Base-by-base conservation (phyloP, 495 filamentous ascomycete genomes). In the Evansstolkia leycettana region DNA sequence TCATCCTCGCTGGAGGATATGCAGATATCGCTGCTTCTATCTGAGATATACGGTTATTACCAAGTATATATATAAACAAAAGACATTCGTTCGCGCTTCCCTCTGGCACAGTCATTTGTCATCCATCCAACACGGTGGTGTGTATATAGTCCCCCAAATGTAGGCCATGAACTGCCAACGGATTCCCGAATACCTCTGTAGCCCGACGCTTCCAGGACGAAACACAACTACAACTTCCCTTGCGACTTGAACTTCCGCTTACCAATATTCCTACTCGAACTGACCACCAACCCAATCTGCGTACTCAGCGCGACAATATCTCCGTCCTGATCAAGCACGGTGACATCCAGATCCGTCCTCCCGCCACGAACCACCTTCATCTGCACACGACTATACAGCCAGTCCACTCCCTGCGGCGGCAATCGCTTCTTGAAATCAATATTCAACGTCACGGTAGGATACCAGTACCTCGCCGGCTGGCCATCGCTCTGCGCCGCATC, bases 401-500 rank as follows among this genome's bases (percentile, higher is more conserved):
- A 84, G 42, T 80, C 67, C 26, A 69, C 70, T 0, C 78, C 78
- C 17, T 59, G 59, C 11, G 53, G 50, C 5, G 76, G 76, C 30
- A 84, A 52, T 11, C 54, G 46, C 45, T 72, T 74, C 59, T 84
- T 84, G 32, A 79, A 55, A 41, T 84, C 79, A 17, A 84, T 40
- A 41, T 75, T 76, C 53, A 85, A 54, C 14, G 79, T 64, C 11
- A 90, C 55, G 2, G 83, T 92, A 0, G 82, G 84, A 58, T 87
- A 89, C 85, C 85, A 89, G 46, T 67, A 69, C 33, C 9, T 23
- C 5, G 20, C 20, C 20, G 54, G 56, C 7, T 40, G 41, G 5
- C 18, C 24, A 25, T 34, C 33, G 18, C 45, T 43, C 30, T 52
- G 32, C 31, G 30, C 45, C n/a, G 42, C 50, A 32, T 24, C 37